phyloP scores from a whole-genome alignment of 306 rosid genomes.

The Crataegus laevigata region DNA sequence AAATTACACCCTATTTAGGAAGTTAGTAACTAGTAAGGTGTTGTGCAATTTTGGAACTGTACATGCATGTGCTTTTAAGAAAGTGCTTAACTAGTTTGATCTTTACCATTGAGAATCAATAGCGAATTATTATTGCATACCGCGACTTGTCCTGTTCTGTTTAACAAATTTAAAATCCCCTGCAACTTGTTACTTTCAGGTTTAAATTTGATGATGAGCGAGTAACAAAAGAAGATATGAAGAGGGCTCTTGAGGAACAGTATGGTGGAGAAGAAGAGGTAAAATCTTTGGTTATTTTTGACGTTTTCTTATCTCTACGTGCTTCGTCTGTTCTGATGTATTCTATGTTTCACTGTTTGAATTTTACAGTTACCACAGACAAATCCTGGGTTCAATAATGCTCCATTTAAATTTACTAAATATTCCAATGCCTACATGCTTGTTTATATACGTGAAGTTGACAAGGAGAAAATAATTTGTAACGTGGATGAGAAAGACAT shows the following conservation, averaged over 20 bases:
- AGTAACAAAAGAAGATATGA: constrained; percentile 74
- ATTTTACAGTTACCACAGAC: constrained; percentile 64
- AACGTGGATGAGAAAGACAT: constrained; percentile 84
- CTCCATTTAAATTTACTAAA: constrained; percentile 85
- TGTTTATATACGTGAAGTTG: constrained; percentile 85
- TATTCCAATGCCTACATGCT: constrained; percentile 95
- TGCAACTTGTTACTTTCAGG: constrained; percentile 30
- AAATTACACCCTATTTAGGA: background rate
- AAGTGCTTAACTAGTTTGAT: background rate
- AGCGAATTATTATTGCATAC: background rate
- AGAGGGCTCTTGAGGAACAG: constrained; percentile 90
- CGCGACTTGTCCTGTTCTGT: background rate
- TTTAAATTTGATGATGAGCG: constrained; percentile 92
- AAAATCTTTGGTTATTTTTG: constrained; percentile 4
- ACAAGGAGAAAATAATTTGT: constrained; percentile 82
- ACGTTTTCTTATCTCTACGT: constrained; percentile 38
- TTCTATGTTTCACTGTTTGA: constrained; percentile 10
- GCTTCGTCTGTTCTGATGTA: background rate
- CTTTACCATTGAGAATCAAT: background rate
- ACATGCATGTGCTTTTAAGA: background rate
- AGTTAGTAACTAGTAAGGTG: background rate
- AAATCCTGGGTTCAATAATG: constrained; percentile 80
- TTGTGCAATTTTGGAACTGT: background rate
- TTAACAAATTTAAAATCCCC: background rate
- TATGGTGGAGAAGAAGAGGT: constrained; percentile 98